A percentile compares a stretch with the other conserved stretches of the same genome.
phyloP scores from a whole-genome alignment of 108 stramenopile species.

The Nitzschia sp. region DNA sequence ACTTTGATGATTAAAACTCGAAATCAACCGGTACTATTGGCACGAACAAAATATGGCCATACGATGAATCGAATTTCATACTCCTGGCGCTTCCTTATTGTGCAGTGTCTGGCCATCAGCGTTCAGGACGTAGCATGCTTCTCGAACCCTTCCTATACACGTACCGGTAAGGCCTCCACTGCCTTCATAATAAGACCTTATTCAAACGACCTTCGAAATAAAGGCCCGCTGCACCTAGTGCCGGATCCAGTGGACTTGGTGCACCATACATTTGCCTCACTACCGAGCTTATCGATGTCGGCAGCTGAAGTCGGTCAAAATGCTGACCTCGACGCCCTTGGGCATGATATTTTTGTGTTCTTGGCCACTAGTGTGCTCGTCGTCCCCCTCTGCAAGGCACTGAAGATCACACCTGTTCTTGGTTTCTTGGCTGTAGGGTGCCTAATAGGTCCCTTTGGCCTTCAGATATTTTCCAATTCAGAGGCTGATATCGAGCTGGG shows the following conservation, averaged over 20 bases:
- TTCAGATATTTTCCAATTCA: constrained; percentile 49
- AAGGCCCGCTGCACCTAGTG: background rate
- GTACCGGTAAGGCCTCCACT: too few relatives aligned
- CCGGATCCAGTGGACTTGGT: background rate
- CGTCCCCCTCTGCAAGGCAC: constrained; percentile 46
- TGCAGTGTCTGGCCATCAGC: too few relatives aligned
- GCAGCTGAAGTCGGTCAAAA: background rate
- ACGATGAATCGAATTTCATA: too few relatives aligned
- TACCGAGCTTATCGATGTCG: background rate
- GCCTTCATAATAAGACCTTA: too few relatives aligned
- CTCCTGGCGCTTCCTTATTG: too few relatives aligned
- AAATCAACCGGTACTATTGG: too few relatives aligned
- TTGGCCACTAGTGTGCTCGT: constrained; percentile 53
- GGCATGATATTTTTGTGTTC: constrained; percentile 70
- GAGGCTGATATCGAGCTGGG: constrained; percentile 64
- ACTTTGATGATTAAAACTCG: too few relatives aligned
- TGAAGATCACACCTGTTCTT: constrained; percentile 62
- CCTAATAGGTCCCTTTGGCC: constrained; percentile 59
- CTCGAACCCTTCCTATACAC: too few relatives aligned
- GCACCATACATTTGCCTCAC: background rate
- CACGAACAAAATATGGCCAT: too few relatives aligned
- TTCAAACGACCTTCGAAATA: background rate
- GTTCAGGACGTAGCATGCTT: too few relatives aligned
- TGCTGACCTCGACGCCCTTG: constrained; percentile 17
- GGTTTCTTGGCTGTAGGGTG: constrained; percentile 59